Percentiles rank a stretch among this genome's conserved stretches.
Conservation (phyloP, 2,329 filamentous ascomycete genomes). For the Monilinia fructicola region DNA sequence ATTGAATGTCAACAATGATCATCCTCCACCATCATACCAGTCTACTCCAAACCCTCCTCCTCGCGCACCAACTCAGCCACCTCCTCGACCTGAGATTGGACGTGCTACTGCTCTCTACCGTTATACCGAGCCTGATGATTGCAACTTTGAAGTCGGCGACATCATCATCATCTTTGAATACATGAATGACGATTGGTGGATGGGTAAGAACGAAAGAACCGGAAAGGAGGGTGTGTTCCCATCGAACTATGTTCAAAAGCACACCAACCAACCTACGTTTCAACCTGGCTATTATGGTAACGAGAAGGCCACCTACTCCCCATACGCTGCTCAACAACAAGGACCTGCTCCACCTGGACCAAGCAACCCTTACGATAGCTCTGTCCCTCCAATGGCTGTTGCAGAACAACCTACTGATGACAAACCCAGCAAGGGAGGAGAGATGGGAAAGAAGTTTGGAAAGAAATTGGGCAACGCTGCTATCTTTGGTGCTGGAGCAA, state of each 20-base stretch:
- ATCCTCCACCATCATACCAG: slow-evolving; percentile 36
- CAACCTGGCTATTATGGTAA: slow-evolving; percentile 27
- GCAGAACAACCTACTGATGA: slow-evolving; percentile 51
- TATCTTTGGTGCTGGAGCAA: slow-evolving; percentile 91
- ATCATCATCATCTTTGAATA: slow-evolving; percentile 79
- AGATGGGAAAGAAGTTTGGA: slow-evolving; percentile 90
- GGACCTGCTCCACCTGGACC: slow-evolving; percentile 46
- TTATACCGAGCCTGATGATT: slow-evolving; percentile 78
- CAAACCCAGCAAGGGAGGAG: slow-evolving; percentile 49
- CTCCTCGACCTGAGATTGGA: slow-evolving; percentile 57
- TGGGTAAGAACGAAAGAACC: slow-evolving; percentile 81
- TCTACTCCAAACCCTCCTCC: slow-evolving; percentile 38
- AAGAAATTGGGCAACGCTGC: slow-evolving; percentile 86
- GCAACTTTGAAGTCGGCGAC: slow-evolving; percentile 79
- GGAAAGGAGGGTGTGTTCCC: slow-evolving; percentile 91
- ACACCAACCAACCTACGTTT: slow-evolving; percentile 44
- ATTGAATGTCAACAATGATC: slow-evolving; percentile 29
- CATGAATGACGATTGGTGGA: slow-evolving; percentile 98
- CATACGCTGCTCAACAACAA: slow-evolving; percentile 27
- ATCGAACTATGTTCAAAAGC: slow-evolving; percentile 78
- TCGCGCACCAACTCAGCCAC: slow-evolving; percentile 32
- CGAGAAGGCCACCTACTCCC: slow-evolving; percentile 29
- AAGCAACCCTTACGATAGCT: slow-evolving; percentile 64
- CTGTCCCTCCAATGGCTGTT: slow-evolving; percentile 74
- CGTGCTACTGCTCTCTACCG: slow-evolving; percentile 80